Evolutionary conservation across 2,329 filamentous ascomycete species (phyloP).

Genomic region (Sporothrix inflata): DNA sequence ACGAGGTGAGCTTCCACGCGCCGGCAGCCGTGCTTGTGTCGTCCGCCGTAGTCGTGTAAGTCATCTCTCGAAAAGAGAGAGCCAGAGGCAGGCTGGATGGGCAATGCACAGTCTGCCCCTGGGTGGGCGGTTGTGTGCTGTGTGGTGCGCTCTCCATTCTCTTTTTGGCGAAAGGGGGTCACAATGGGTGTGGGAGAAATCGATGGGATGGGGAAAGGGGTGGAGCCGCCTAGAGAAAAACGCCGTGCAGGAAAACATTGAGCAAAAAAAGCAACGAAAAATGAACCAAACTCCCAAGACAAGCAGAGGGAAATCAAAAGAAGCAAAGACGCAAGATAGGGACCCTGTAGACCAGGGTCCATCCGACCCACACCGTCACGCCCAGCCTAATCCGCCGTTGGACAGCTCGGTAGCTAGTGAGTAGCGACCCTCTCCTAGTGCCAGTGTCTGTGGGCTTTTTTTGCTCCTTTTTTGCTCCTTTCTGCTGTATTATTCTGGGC

Average conservation of each 20-base stretch:
- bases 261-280: not conserved
- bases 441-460: not conserved
- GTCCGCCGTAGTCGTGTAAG: not conserved
- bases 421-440: not conserved
- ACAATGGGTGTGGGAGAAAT: not conserved
- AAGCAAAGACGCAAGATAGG: not conserved
- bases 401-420: not conserved
- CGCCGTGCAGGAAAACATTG: not conserved
- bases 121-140: not conserved
- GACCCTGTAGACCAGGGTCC: slow-evolving; percentile 4
- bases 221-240: not conserved
- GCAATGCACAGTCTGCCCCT: not conserved
- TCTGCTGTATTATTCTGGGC: not conserved
- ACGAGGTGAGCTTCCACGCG: not conserved
- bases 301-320: not conserved
- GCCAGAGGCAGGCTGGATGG: not conserved
- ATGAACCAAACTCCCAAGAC: not conserved
- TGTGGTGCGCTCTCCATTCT: slow-evolving; percentile 16
- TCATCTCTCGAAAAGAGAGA: not conserved
- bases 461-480: slow-evolving; percentile 13
- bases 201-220: not conserved
- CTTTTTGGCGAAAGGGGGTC: not conserved
- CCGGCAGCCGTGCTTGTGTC: not conserved
- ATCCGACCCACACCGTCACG: not conserved
- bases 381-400: not conserved